phyloP scores from a whole-genome alignment of 2,329 filamentous ascomycete species.

The Aspergillus eucalypticola region DNA sequence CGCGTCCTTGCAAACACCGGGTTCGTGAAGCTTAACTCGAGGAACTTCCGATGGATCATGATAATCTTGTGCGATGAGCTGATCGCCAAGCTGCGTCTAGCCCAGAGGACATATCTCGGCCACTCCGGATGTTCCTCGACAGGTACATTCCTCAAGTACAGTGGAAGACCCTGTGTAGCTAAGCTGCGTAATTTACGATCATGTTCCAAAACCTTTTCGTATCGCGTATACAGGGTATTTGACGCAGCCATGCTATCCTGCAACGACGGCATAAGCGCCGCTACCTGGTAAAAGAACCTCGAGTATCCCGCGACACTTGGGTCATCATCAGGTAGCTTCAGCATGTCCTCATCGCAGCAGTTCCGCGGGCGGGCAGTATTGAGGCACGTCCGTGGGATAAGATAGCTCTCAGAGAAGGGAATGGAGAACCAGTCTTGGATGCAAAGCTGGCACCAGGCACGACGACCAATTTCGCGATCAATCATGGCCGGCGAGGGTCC shows the following conservation, averaged over 20 bases:
- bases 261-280: slow-evolving; percentile 38
- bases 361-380: slow-evolving; percentile 36
- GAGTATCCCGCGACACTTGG: slow-evolving; percentile 39
- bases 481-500: slow-evolving; percentile 24
- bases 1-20: slow-evolving; percentile 46
- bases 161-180: slow-evolving; percentile 36
- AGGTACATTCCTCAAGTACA: slow-evolving; percentile 37
- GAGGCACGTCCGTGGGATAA: slow-evolving; percentile 39
- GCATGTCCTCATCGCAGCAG: slow-evolving; percentile 30
- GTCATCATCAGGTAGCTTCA: slow-evolving; percentile 31
- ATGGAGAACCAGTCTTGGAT: slow-evolving; percentile 49
- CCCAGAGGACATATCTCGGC: slow-evolving; percentile 46
- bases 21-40: slow-evolving; percentile 46
- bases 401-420: slow-evolving; percentile 43
- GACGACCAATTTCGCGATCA: slow-evolving; percentile 38
- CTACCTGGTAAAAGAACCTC: slow-evolving; percentile 43
- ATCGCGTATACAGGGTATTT: slow-evolving; percentile 41
- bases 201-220: slow-evolving; percentile 43
- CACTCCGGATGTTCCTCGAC: slow-evolving; percentile 33
- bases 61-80: slow-evolving; percentile 48
- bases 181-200: slow-evolving; percentile 42
- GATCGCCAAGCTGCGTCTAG: slow-evolving; percentile 40
- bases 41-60: slow-evolving; percentile 48
- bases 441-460: slow-evolving; percentile 43
- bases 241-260: slow-evolving; percentile 40